Evolutionary conservation across 768 basidiomycete genomes (phyloP), one percentile per base, ranked within the genome.

Genomic region (Thelephora aurantiotincta): DNA sequence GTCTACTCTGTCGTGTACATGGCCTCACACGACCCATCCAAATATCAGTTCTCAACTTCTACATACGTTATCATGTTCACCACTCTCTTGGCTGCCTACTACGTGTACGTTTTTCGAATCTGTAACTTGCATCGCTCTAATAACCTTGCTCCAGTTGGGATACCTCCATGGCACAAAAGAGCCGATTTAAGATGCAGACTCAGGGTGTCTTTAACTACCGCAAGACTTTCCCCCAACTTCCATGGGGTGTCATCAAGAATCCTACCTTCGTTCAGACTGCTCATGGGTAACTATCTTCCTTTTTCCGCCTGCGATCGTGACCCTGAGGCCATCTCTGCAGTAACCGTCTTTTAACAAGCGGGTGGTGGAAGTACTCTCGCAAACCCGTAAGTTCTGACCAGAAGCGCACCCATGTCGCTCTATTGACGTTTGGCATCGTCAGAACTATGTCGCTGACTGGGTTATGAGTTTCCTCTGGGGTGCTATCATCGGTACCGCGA

Each of bases 1-100:
- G 87, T 88, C 54, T 99, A 97, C 72, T 93, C 94, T 11, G 85
- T 93, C 46, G 81, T 99, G 45, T 97, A 92, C 71, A 97, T 99
- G 88, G 84, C 88, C n/a, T 82, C 88, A 3, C 85, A 90, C 63
- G 80, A 96, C 50, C 88, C 93, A 2, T 74, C 78, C 14, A 77
- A 75, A 51, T 98, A 98, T 68, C 76, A 70, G 35, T 97, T 92
- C 72, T 81, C 89, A 5, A 86, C 82, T 4, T 70, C 71, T 18
- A 75, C 73, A 7, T 84, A 90, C 51, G 67, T 89, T 48, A 55
- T 78, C 45, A 71, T 97, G 51, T 93, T 81, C 62, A 62, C 72
- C 19, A 82, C 80, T 13, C 72, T 97, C 42, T 69, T 91, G 38
- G 79, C 77, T 7, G 86, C 89, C 6, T 93, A 98, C 67, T 92